Evolutionary conservation across 805 yeast species (phyloP), one percentile per base, ranked within the genome.

Genomic region (Pichia occidentalis): DNA sequence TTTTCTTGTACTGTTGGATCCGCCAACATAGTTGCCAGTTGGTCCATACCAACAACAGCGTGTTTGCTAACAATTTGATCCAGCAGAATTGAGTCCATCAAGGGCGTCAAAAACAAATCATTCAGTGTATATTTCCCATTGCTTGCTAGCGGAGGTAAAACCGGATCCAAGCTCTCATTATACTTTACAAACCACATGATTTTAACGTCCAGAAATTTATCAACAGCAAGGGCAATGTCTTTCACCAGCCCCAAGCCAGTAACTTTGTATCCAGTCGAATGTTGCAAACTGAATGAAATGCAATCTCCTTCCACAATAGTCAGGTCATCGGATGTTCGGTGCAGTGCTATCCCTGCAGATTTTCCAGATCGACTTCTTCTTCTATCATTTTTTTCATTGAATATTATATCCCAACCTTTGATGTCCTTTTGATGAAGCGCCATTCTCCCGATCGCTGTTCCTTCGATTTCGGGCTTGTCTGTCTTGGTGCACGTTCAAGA

Each of bases 81-180:
- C 2, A 77, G 55, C 33, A 56, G 49, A 12, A 80, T 54, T 25
- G 67, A 67, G 4, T 66, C 69, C 14, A 63, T 37, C 24, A 70
- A 68, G 3, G 82, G 67, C 0, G 84, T 72, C 19, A 80, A 49
- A 45, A 73, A 75, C 5, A 80, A 38, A 53, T 80, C 86, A 47
- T 68, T 66, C 1, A 47, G 43, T 24, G 50, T 43, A 21, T 50
- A 49, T 24, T 45, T 51, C 8, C 49, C 44, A 7, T 42, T 50
- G 33, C 49, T 51, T 17, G 50, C 52, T 6, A 37, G 45, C 9
- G 21, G 14, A 9, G 64, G 60, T 19, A 61, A 57, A 4, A 48
- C 39, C 8, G 19, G 26, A 11, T 29, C 11, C 5, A 40, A 34
- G 3, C 5, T 55, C 26, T 75, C 79, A 4, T 52, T 29, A 32